Conservation (phyloP, 208 protist genomes). For the Plasmodiophora brassicae region DNA sequence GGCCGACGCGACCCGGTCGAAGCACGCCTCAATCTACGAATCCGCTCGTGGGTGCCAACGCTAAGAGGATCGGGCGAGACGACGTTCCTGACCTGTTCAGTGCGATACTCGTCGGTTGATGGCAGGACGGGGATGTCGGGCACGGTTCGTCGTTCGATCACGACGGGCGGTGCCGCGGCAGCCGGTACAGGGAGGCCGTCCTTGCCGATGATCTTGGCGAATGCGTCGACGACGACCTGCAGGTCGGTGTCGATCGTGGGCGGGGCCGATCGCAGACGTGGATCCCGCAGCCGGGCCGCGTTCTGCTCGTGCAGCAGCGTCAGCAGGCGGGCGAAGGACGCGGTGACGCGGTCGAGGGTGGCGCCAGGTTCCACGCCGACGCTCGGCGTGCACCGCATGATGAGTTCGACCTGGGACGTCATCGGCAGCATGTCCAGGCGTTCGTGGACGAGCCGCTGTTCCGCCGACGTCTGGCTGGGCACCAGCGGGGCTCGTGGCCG, state of each 20-base stretch:
- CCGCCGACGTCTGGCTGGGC: neutral
- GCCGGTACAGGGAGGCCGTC: no score
- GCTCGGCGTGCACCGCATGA: neutral
- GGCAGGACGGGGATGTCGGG: neutral
- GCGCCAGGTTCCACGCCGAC: no score
- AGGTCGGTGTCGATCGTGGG: neutral
- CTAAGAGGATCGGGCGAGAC: no score
- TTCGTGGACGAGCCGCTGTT: neutral
- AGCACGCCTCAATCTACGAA: neutral
- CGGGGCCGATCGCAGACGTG: neutral
- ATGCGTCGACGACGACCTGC: neutral
- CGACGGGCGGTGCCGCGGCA: neutral
- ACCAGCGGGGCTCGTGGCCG: neutral
- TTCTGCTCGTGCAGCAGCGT: neutral
- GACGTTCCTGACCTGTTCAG: no score
- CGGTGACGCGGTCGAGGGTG: no score
- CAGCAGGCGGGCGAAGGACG: neutral
- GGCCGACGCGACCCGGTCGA: neutral
- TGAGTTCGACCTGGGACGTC: slow-evolving; percentile 8
- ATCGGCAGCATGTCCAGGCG: neutral
- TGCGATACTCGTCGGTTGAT: neutral
- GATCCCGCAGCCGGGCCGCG: neutral
- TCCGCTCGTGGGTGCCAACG: no score
- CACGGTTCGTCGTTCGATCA: neutral
- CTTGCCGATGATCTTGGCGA: no score